These are phyloP conservation scores for Chaetomiaceae sp. DNA, from an alignment of 2,329 filamentous ascomycete genomes.

Conservation along the genomic window DNA sequence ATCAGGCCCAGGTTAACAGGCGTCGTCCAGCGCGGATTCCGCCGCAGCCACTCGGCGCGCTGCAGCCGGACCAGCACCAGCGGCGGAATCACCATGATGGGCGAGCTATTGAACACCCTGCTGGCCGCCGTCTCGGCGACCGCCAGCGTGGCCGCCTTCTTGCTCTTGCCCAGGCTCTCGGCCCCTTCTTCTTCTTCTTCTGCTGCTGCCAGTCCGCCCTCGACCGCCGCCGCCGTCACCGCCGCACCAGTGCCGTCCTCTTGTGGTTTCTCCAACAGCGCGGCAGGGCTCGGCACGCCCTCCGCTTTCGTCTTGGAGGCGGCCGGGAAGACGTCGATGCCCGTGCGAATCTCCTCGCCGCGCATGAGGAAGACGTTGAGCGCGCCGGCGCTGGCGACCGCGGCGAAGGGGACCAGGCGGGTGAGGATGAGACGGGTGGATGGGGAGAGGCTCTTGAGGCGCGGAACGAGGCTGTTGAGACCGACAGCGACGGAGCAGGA, in stretches of 20 bases:
- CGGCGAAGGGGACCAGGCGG: conserved; percentile 92
- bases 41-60: conserved; percentile 74
- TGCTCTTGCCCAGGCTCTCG: conserved; percentile 73
- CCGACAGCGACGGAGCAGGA: conserved; percentile 92
- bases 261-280: not conserved
- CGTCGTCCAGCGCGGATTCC: conserved; percentile 68
- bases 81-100: conserved; percentile 95
- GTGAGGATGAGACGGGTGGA: conserved; percentile 71
- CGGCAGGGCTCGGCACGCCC: not conserved
- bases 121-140: conserved; percentile 91
- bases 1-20: conserved; percentile 87
- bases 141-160: conserved; percentile 80
- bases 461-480: conserved; percentile 83
- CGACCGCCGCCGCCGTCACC: no score
- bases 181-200: not conserved
- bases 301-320: conserved; percentile 49
- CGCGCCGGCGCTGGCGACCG: conserved; percentile 84
- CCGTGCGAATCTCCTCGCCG: conserved; percentile 85
- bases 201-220: no score
- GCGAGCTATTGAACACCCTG: conserved; percentile 87
- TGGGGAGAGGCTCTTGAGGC: conserved; percentile 71
- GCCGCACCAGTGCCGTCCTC: no score
- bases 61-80: conserved; percentile 81
- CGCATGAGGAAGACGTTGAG: conserved; percentile 98
- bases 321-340: conserved; percentile 88